Evolutionary conservation across 1,284 basidiomycete genomes (phyloP).

Genomic region (Ceratobasidium sp.): DNA sequence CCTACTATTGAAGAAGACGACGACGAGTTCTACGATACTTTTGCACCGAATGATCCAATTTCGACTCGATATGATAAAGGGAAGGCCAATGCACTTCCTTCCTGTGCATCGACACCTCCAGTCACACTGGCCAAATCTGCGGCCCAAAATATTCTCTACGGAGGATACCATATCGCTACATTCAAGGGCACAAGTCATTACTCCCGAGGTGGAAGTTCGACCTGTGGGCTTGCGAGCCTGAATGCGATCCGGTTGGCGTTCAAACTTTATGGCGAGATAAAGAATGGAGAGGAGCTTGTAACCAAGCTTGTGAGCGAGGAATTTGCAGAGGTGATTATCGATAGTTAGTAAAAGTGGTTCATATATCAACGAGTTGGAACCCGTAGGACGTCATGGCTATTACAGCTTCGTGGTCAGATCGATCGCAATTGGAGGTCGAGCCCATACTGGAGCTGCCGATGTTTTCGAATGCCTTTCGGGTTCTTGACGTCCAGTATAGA

Average conservation of each 20-base stretch:
- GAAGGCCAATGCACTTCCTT: neutral
- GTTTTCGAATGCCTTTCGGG: slow-evolving; percentile 52
- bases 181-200: slow-evolving; percentile 60
- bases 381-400: slow-evolving; percentile 60
- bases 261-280: slow-evolving; percentile 48
- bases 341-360: neutral
- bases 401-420: slow-evolving; percentile 59
- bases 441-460: slow-evolving; percentile 50
- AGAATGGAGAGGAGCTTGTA: slow-evolving; percentile 50
- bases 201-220: slow-evolving; percentile 52
- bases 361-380: neutral
- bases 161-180: slow-evolving; percentile 6
- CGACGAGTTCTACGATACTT: slow-evolving; percentile 2
- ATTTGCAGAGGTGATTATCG: slow-evolving; percentile 46
- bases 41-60: neutral
- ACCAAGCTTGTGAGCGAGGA: slow-evolving; percentile 38
- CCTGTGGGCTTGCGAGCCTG: slow-evolving; percentile 68
- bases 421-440: slow-evolving; percentile 64
- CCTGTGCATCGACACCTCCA: neutral
- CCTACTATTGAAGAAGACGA: no score
- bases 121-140: neutral
- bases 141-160: neutral
- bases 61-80: neutral
- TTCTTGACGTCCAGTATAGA: slow-evolving; percentile 52
- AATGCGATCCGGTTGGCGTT: slow-evolving; percentile 64